Percentiles rank a stretch among this genome's conserved stretches.
Conservation (phyloP, 306 rosid species). For the Glycine tomentella region DNA sequence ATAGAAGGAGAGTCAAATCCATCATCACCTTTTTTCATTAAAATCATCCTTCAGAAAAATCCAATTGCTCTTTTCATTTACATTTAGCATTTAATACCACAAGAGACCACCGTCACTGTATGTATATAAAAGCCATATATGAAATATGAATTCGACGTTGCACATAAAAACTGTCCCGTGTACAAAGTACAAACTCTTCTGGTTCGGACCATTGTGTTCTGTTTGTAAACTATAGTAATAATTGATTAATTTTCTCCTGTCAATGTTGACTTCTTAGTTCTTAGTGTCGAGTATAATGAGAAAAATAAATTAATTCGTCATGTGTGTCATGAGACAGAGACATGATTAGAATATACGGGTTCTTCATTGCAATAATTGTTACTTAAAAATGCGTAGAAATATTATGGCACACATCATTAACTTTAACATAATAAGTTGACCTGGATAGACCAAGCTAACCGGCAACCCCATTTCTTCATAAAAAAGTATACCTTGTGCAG, state of each 20-base stretch:
- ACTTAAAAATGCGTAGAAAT: background rate
- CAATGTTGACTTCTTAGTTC: slow-evolving; percentile 35
- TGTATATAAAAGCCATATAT: background rate
- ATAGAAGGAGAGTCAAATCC: background rate
- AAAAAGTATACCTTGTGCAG: slow-evolving; percentile 6
- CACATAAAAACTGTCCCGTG: too few relatives aligned
- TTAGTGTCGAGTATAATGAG: background rate
- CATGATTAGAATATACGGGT: background rate
- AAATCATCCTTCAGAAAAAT: background rate
- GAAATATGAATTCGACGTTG: slow-evolving; percentile 1
- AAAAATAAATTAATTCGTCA: slow-evolving; percentile 39
- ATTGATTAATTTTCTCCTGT: background rate
- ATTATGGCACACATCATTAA: background rate
- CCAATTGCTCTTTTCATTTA: background rate
- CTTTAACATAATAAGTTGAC: slow-evolving; percentile 18
- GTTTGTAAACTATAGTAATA: too few relatives aligned
- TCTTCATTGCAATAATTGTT: background rate
- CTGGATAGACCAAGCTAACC: slow-evolving; percentile 21
- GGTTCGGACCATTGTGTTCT: too few relatives aligned
- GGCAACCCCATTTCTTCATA: background rate
- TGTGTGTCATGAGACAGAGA: slow-evolving; percentile 41
- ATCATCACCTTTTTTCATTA: background rate
- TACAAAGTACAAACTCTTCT: too few relatives aligned
- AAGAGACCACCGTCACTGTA: too few relatives aligned
- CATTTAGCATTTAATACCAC: background rate